Conservation (phyloP, 1,139 yeast species). For the Kazachstania sp. region DNA sequence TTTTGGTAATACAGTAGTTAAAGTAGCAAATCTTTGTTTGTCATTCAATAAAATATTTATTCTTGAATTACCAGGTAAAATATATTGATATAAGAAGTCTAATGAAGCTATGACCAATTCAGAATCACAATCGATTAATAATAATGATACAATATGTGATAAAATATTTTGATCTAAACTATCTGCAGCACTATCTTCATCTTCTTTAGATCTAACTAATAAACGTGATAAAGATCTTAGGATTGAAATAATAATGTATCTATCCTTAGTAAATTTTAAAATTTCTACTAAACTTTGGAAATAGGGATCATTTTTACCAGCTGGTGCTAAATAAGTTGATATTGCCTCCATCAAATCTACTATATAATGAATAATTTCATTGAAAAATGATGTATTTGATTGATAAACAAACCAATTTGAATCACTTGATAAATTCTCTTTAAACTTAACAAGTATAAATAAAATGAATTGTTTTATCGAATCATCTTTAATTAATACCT, state of each 20-base stretch:
- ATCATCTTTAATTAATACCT: slow-evolving; percentile 54
- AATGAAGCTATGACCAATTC: slow-evolving; percentile 56
- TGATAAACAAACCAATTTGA: slow-evolving; percentile 18
- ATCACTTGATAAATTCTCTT: slow-evolving; percentile 11
- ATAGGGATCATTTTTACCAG: slow-evolving; percentile 52
- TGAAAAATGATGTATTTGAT: slow-evolving; percentile 32
- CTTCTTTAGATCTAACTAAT: slow-evolving; percentile 37
- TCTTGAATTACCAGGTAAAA: slow-evolving; percentile 42
- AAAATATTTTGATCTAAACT: slow-evolving; percentile 35
- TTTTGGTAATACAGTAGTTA: slow-evolving; percentile 53
- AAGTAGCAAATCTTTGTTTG: slow-evolving; percentile 38
- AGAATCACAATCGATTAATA: slow-evolving; percentile 43
- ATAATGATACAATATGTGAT: slow-evolving; percentile 39
- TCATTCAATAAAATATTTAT: slow-evolving; percentile 33
- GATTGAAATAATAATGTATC: slow-evolving; percentile 44
- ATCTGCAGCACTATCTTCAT: slow-evolving; percentile 40
- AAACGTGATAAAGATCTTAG: slow-evolving; percentile 47
- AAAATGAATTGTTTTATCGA: slow-evolving; percentile 39
- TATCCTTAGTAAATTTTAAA: slow-evolving; percentile 44
- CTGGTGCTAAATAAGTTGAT: slow-evolving; percentile 74
- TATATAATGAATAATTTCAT: slow-evolving; percentile 60
- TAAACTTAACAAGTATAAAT: slow-evolving; percentile 22
- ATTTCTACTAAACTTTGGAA: slow-evolving; percentile 45
- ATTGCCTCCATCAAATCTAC: slow-evolving; percentile 79
- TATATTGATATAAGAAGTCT: slow-evolving; percentile 60